Percentiles rank a stretch among this genome's conserved stretches.
Evolutionary conservation across 352 stramenopile genomes (phyloP).

Genomic region (Phytophthora pisi): DNA sequence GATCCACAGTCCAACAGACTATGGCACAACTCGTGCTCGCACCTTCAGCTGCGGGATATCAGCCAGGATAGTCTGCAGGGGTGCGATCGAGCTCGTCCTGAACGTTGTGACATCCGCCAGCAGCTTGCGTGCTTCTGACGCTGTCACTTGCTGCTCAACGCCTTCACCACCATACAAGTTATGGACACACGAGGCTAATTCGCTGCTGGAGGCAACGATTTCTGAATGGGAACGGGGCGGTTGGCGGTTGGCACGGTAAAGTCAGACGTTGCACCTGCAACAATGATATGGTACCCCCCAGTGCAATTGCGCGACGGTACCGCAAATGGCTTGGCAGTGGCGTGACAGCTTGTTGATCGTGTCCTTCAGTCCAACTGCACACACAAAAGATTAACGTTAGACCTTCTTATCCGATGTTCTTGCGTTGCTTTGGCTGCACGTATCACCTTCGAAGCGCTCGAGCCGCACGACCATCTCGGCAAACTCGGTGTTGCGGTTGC

Average conservation of each 20-base stretch:
- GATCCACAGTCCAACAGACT: neutral
- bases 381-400: constrained; percentile 1
- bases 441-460: constrained; percentile 49
- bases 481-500: constrained; percentile 28
- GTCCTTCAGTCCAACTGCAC: constrained; percentile 42
- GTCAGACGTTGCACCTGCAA: constrained; percentile 6
- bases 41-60: constrained; percentile 65
- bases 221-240: constrained; percentile 20
- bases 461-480: constrained; percentile 34
- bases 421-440: neutral
- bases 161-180: constrained; percentile 26
- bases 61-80: constrained; percentile 63
- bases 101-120: constrained; percentile 53
- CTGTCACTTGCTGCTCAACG: constrained; percentile 20
- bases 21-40: constrained; percentile 1
- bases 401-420: neutral
- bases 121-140: constrained; percentile 27
- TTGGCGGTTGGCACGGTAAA: neutral
- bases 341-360: constrained; percentile 53
- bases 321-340: constrained; percentile 62
- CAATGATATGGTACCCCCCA: neutral
- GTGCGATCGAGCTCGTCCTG: constrained; percentile 55
- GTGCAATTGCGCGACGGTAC: constrained; percentile 27
- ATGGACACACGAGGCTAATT: constrained; percentile 25
- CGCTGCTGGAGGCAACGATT: constrained; percentile 35